A percentile compares a stretch with the other conserved stretches of the same genome.
These are phyloP conservation scores for Gossypium davidsonii DNA, from an alignment of 441 rosid genomes.

Conservation along the genomic window DNA sequence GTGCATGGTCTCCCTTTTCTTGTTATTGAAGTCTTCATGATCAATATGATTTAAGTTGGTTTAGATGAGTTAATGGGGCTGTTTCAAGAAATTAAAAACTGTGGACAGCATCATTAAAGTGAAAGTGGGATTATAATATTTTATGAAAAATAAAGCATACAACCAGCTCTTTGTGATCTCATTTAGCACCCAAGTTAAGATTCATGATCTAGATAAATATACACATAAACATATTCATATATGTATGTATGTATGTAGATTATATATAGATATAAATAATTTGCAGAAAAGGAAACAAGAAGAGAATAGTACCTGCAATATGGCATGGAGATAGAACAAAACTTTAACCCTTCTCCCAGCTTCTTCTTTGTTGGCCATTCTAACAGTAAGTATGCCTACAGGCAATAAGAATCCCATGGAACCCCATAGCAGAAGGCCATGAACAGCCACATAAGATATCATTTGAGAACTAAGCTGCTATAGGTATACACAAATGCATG, in stretches of 20 bases:
- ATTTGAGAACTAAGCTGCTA: slow-evolving; percentile 45
- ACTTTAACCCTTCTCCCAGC: slow-evolving; percentile 37
- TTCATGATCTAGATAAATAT: neutral
- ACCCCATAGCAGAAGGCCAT: slow-evolving; percentile 78
- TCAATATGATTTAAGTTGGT: slow-evolving; percentile 15
- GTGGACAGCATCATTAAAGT: slow-evolving; percentile 51
- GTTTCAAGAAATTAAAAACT: neutral
- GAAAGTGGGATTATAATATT: slow-evolving; percentile 31
- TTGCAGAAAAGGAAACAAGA: neutral
- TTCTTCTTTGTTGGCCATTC: slow-evolving; percentile 57
- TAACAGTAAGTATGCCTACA: slow-evolving; percentile 56
- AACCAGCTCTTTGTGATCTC: slow-evolving; percentile 8
- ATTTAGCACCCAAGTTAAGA: neutral
- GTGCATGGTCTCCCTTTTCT: slow-evolving; percentile 19
- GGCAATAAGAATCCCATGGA: slow-evolving; percentile 86
- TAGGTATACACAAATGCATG: neutral
- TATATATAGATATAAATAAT: neutral
- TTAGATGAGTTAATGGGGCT: neutral
- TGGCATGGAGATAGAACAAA: slow-evolving; percentile 53
- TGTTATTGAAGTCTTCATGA: slow-evolving; percentile 40
- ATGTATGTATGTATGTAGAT: too few species aligned
- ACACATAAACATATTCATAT: neutral
- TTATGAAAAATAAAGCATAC: slow-evolving; percentile 23
- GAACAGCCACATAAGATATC: slow-evolving; percentile 48
- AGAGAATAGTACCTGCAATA: slow-evolving; percentile 51